A percentile compares a stretch with the other conserved stretches of the same genome.
phyloP scores from a whole-genome alignment of 306 rosid species.

The peach (Prunus persica) region Prunus_persica_NCBIv2 NC_034013.1:13467001-13467500 shows the following conservation, averaged over 20 bases:
- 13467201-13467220: too few species aligned
- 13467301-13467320: neutral
- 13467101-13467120: too few species aligned
- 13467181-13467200: too few species aligned
- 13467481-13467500: conserved; percentile 5
- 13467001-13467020: too few species aligned
- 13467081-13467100: too few species aligned
- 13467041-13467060: too few species aligned
- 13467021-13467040: too few species aligned
- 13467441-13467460: conserved; percentile 9
- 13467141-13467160: too few species aligned
- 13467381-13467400: neutral
- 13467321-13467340: neutral
- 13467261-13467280: neutral
- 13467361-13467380: neutral
- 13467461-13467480: neutral
- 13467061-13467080: too few species aligned
- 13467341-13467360: neutral
- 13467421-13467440: neutral
- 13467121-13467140: too few species aligned
- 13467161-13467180: too few species aligned
- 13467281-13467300: neutral
- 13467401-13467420: neutral
- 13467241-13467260: too few species aligned
- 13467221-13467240: neutral